These are phyloP conservation scores for Ministeria vibrans DNA, from an alignment of 78 protist genomes.

Conservation along the genomic window DNA sequence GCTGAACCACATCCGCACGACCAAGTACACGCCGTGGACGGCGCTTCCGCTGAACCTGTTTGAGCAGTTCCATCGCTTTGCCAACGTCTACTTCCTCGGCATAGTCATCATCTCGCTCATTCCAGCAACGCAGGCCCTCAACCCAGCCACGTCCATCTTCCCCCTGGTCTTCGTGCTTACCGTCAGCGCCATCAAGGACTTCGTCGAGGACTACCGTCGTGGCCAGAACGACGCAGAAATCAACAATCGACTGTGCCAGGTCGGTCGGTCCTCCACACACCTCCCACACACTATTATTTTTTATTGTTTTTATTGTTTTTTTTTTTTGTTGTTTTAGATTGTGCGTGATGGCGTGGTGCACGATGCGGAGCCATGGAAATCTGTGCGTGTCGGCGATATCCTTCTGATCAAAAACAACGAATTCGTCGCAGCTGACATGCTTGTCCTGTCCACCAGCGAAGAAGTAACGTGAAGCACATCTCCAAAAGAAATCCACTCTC, in stretches of 20 bases:
- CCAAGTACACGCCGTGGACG: constrained; percentile 36
- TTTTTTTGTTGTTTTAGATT: not conserved
- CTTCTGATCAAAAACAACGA: constrained; percentile 17
- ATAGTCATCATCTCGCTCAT: constrained; percentile 19
- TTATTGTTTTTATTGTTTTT: no score
- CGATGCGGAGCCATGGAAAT: not conserved
- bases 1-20: not conserved
- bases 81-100: constrained; percentile 63
- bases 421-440: constrained; percentile 16
- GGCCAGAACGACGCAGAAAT: constrained; percentile 30
- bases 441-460: not conserved
- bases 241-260: not conserved
- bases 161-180: constrained; percentile 49
- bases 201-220: constrained; percentile 51
- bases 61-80: constrained; percentile 49
- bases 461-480: no score
- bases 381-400: constrained; percentile 52
- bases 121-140: not conserved
- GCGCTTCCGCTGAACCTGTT: constrained; percentile 35
- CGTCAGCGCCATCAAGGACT: constrained; percentile 51
- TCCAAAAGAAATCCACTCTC: not conserved
- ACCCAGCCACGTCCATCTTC: constrained; percentile 8
- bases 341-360: no score
- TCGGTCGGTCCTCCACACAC: no score
- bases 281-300: no score